phyloP scores from a whole-genome alignment of 345 rosid species.

The Eucalyptus virginea region DNA sequence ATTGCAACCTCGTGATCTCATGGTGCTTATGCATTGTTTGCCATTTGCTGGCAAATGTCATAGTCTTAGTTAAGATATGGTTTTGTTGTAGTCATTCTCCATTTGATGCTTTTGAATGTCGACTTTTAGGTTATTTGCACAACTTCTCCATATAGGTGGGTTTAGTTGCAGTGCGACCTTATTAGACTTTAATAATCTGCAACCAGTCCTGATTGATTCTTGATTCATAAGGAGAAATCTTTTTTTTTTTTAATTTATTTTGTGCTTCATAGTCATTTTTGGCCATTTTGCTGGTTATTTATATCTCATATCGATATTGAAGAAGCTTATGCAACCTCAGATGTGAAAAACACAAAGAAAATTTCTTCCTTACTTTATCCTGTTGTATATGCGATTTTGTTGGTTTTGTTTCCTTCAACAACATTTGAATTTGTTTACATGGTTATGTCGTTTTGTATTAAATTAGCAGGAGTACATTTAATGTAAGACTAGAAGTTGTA shows the following conservation, averaged over 20 bases:
- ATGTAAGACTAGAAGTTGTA: not conserved
- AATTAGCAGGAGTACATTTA: not conserved
- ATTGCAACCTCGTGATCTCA: not conserved
- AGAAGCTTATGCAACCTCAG: not conserved
- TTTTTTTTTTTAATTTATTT: not conserved
- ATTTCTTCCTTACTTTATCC: not conserved
- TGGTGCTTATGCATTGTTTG: not conserved
- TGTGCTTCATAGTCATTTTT: not conserved
- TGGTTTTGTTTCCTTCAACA: not conserved
- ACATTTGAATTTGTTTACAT: not conserved
- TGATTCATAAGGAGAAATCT: not conserved
- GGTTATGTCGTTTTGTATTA: not conserved
- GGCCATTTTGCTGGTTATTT: not conserved
- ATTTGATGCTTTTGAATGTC: not conserved
- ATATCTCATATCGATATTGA: not conserved
- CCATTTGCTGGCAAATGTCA: not conserved
- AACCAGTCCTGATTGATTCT: not conserved
- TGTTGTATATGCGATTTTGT: not conserved
- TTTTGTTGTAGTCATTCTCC: not conserved
- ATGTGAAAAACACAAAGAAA: not conserved
- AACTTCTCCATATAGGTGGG: not conserved
- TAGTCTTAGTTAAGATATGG: not conserved
- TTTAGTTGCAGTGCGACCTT: not conserved
- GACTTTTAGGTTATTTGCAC: not conserved
- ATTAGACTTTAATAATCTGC: not conserved